Conservation (phyloP, 2,329 filamentous ascomycete species). For the Harringtonia lauricola region DNA sequence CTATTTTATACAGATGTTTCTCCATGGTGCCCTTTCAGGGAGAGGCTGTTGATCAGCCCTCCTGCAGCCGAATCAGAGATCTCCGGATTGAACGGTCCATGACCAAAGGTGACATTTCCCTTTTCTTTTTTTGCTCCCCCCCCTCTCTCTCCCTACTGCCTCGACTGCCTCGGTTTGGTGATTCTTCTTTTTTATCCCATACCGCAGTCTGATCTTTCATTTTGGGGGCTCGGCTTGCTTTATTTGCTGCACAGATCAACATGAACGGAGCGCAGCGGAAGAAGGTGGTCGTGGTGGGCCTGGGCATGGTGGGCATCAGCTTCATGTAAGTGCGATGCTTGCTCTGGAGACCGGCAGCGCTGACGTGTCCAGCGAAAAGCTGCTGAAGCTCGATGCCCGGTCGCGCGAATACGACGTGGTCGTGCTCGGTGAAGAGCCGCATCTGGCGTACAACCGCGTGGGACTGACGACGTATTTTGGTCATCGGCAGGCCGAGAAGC, state of each 20-base stretch:
- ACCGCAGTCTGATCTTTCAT: no score
- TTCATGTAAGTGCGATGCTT: conserved; percentile 58
- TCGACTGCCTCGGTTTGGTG: no score
- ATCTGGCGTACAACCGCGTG: conserved; percentile 85
- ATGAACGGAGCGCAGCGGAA: conserved; percentile 40
- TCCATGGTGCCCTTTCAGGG: no score
- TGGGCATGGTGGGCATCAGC: conserved; percentile 86
- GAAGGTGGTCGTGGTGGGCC: conserved; percentile 68
- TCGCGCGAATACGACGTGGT: conserved; percentile 67
- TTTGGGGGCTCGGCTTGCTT: not conserved
- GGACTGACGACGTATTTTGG: conserved; percentile 84
- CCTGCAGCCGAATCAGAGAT: no score
- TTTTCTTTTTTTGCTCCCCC: no score
- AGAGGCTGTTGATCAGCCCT: no score
- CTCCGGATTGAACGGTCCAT: no score
- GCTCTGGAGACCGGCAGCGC: not conserved
- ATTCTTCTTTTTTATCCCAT: no score
- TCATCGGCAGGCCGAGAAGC: conserved; percentile 70
- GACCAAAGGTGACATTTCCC: no score
- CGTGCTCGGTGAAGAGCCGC: conserved; percentile 78
- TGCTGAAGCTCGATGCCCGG: conserved; percentile 73
- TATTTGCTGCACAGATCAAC: not conserved
- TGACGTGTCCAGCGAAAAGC: conserved; percentile 59
- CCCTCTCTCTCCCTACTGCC: no score
- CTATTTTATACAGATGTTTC: no score